Base-by-base conservation (phyloP, 2,329 filamentous ascomycete genomes). In the Fusarium marasasianum region DNA sequence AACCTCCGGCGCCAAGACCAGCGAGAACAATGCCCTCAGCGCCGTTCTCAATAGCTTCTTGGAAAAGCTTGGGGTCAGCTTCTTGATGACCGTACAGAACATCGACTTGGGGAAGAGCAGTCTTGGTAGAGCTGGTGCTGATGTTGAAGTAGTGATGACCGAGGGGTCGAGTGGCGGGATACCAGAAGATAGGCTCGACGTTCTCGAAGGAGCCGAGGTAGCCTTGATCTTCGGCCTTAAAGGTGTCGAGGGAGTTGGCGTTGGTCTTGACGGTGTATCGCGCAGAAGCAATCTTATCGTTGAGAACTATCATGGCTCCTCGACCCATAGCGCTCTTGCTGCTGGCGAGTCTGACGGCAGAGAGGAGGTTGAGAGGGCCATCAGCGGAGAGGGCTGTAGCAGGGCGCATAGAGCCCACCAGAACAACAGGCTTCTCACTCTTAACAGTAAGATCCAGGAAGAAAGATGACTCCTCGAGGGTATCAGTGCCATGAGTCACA, bases 401-500 rank as follows among this genome's bases (percentile, higher is more conserved):
- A 7, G 90, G 90, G 9, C 90, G 83, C 90, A 92, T 92, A 10
- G 90, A 86, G 17, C 90, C 90, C 1, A 90, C 89, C 17, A 89
- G 72, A 1, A 91, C 85, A 5, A 92, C 83, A 1, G 90, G 90
- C 78, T 91, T 91, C 44, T 83, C 83, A 31, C 85, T 88, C 69
- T 86, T 86, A 15, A 91, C 78, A 0, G 88, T 89, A 5, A 88
- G 79, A 60, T 91, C 87, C 10, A 92, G 80, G 81, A 91, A 91
- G 81, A 91, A 91, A 7, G 89, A 87, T 0, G 87, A 87, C 77
- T 91, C 90, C 75, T 91, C 90, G 1, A 92, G 82, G 0, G 88
- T 90, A 75, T 92, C 90, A 14, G 91, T 92, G 40, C 90, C 90
- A 73, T 92, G 90, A 0, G 90, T 91, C 53, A 92, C 81, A 6